Base-by-base conservation (phyloP, 495 filamentous ascomycete genomes). In the Penicillium simplicissimum region DNA sequence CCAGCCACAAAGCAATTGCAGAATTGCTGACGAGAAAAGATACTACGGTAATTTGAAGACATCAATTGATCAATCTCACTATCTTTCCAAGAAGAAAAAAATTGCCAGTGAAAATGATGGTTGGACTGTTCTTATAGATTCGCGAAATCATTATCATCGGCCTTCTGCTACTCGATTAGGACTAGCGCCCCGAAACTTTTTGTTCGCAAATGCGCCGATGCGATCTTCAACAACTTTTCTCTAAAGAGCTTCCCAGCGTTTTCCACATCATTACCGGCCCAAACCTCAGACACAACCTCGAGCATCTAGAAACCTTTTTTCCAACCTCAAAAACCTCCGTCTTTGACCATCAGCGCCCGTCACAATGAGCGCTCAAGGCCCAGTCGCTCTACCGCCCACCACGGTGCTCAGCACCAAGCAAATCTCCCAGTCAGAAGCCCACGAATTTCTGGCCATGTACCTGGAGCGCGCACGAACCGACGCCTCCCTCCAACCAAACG, bases 401-500 rank as follows among this genome's bases (percentile, higher is more conserved):
- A 73, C 65, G 57, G 68, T 78, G 65, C 79, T 79, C 61, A 71
- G 70, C 62, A 72, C 77, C 36, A 71, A 67, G 17, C 70, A 76
- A 33, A 77, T 90, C 65, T 68, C 81, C 53, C 74, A 82, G 64
- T 72, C 79, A 34, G 66, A 72, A 17, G 87, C 88, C 13, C 83
- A 83, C 54, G 75, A 77, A 57, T 80, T 81, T 68, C 79, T 91
- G 11, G 67, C 80, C 31, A 72, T 79, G 59, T 90, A 88, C 78
- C 81, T 91, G 58, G 68, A 75, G 47, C 73, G 77, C 60, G 76
- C 83, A 55, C 71, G 73, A 67, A 81, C 78, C 28, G 77, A 83
- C 62, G 79, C 87, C n/a, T 79, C 87, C 43, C 82, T 89, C 17
- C 87, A 89, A 66, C 88, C 88, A 5, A 88, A 87, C 62, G 83